Evolutionary conservation across 2,329 filamentous ascomycete species (phyloP).

Genomic region (Fusarium solani-melongenae): DNA sequence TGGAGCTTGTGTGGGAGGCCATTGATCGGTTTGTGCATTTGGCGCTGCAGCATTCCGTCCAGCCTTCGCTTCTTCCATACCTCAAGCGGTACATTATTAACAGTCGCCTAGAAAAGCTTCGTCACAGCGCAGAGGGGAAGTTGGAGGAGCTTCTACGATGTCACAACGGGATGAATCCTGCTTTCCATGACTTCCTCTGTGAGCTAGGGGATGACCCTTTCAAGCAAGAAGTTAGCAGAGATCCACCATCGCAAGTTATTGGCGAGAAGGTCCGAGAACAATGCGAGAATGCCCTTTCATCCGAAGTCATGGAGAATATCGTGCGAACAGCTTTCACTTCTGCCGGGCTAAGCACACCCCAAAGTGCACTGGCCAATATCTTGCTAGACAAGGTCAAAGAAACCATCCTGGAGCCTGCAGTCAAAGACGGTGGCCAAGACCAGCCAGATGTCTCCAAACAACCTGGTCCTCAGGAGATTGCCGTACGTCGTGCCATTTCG

Average conservation of each 20-base stretch:
- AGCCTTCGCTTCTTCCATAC: neutral
- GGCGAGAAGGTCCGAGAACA: neutral
- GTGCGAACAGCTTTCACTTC: neutral
- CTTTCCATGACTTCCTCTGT: neutral
- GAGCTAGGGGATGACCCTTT: neutral
- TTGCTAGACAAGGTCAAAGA: neutral
- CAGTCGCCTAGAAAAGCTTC: neutral
- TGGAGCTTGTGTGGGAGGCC: neutral
- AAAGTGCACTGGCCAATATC: neutral
- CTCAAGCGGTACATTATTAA: neutral
- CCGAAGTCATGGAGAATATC: neutral
- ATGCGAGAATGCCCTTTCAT: neutral
- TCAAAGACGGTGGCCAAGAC: neutral
- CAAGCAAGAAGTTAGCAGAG: neutral
- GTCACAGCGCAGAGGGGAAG: neutral
- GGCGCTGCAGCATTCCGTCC: neutral
- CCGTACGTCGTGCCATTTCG: neutral
- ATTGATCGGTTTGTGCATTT: neutral
- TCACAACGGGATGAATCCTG: neutral
- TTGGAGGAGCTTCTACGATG: neutral
- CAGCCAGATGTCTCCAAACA: neutral
- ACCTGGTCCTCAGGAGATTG: neutral
- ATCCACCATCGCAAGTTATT: neutral
- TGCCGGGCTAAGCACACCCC: neutral
- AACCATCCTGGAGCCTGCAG: neutral